Conservation (phyloP, 2,329 filamentous ascomycete genomes). For the Daldinia sp. region DNA sequence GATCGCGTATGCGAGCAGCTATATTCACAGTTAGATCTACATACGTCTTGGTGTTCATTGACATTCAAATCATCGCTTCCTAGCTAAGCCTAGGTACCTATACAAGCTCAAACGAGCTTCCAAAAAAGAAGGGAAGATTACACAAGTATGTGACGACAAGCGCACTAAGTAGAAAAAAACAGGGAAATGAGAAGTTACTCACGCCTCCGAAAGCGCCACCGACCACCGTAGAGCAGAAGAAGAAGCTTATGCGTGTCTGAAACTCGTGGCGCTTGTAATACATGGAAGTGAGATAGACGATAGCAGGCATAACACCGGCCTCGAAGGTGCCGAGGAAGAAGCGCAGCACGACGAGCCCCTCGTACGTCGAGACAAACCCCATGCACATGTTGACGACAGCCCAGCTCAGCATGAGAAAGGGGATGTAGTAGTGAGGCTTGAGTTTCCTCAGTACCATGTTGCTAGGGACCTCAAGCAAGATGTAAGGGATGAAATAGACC, state of each 20-base stretch:
- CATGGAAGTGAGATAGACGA: conserved; percentile 61
- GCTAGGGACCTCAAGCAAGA: conserved; percentile 60
- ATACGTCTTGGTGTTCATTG: too few species aligned
- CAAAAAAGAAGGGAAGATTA: neutral
- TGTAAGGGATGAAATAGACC: conserved; percentile 57
- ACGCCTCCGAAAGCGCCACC: conserved; percentile 59
- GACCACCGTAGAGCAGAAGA: conserved; percentile 58
- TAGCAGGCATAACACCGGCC: conserved; percentile 60
- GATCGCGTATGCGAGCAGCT: conserved; percentile 63
- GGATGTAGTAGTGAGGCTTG: conserved; percentile 55
- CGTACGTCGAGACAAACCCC: conserved; percentile 58
- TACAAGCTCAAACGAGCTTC: neutral
- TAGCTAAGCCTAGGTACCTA: too few species aligned
- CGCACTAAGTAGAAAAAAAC: neutral
- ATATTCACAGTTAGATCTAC: neutral
- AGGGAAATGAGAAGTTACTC: conserved; percentile 24
- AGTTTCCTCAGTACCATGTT: conserved; percentile 60
- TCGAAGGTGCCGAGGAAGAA: conserved; percentile 61
- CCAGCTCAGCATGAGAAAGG: conserved; percentile 58
- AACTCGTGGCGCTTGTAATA: conserved; percentile 64
- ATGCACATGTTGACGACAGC: conserved; percentile 61
- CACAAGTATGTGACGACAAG: neutral
- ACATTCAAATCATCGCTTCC: neutral
- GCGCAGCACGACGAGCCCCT: conserved; percentile 57
- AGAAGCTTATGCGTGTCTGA: conserved; percentile 59